Conservation (phyloP, 768 basidiomycete species). For the Coprinellus aureogranulatus region DNA sequence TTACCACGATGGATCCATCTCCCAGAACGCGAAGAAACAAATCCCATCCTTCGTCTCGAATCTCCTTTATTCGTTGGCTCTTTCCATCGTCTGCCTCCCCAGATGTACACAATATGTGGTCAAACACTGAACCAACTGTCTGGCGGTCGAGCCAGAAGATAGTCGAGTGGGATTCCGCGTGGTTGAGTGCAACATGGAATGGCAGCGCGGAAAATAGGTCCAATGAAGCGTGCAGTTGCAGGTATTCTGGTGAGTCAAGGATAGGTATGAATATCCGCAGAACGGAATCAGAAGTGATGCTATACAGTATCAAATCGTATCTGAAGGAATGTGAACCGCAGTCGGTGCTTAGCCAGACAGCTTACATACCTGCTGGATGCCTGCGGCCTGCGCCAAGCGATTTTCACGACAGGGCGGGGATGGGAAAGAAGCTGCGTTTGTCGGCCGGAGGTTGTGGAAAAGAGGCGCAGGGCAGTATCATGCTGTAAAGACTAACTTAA, state of each 20-base stretch:
- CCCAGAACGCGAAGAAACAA: conserved; percentile 68
- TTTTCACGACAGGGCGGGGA: conserved; percentile 66
- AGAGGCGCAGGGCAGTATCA: conserved; percentile 60
- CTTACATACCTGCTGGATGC: conserved; percentile 54
- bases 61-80: conserved; percentile 52
- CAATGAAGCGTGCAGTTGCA: conserved; percentile 81
- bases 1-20: conserved; percentile 73
- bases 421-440: conserved; percentile 69
- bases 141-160: conserved; percentile 73
- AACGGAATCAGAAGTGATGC: conserved; percentile 78
- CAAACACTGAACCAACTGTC: conserved; percentile 49
- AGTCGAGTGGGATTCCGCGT: conserved; percentile 39
- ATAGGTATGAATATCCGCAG: conserved; percentile 86
- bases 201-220: conserved; percentile 66
- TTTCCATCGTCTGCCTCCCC: conserved; percentile 43
- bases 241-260: conserved; percentile 76
- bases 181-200: conserved; percentile 32
- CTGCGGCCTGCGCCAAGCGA: conserved; percentile 73
- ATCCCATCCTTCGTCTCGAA: conserved; percentile 74
- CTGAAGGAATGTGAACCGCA: conserved; percentile 31
- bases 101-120: conserved; percentile 34
- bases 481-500: conserved; percentile 23
- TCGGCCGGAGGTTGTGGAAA: conserved; percentile 70
- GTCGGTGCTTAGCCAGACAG: background rate
- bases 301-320: conserved; percentile 77